A percentile compares a stretch with the other conserved stretches of the same genome.
phyloP scores from a whole-genome alignment of 345 rosid species.

The Pugionium cornutum region DNA sequence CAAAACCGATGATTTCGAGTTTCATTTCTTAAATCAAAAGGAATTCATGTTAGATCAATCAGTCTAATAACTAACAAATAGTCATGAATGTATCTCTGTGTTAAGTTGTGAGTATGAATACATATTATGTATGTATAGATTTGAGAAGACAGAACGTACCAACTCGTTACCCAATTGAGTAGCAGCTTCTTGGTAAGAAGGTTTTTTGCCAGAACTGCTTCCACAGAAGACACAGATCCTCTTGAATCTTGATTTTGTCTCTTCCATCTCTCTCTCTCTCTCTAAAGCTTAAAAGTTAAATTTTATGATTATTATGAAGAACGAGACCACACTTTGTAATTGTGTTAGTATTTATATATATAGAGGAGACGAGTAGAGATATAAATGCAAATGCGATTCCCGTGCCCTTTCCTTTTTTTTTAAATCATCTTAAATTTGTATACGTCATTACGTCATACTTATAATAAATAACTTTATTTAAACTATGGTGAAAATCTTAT shows the following conservation, averaged over 20 bases:
- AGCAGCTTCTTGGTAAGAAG: constrained; percentile 83
- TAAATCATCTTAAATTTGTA: not conserved
- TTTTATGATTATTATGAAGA: constrained; percentile 37
- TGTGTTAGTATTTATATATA: constrained; percentile 36
- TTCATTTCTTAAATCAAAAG: constrained; percentile 12
- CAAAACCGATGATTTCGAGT: constrained; percentile 19
- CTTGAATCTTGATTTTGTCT: constrained; percentile 65
- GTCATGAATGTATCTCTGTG: not conserved
- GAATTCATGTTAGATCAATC: no score
- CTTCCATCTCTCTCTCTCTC: constrained; percentile 43
- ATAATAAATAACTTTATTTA: no score
- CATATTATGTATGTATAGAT: not conserved
- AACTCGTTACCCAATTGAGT: constrained; percentile 74
- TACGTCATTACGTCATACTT: no score
- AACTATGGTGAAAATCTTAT: no score
- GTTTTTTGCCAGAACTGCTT: constrained; percentile 77
- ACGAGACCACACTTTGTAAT: constrained; percentile 36
- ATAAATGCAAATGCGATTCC: constrained; percentile 37
- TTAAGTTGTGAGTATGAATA: constrained; percentile 3
- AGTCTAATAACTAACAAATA: no score
- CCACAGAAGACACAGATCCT: constrained; percentile 93
- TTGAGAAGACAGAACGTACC: constrained; percentile 45
- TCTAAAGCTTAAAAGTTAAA: constrained; percentile 28
- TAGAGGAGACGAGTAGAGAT: constrained; percentile 8
- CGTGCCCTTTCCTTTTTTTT: constrained; percentile 27